Percentiles rank a stretch among this genome's conserved stretches.
phyloP scores from a whole-genome alignment of 768 basidiomycete genomes.

The Suillus americanus region DNA sequence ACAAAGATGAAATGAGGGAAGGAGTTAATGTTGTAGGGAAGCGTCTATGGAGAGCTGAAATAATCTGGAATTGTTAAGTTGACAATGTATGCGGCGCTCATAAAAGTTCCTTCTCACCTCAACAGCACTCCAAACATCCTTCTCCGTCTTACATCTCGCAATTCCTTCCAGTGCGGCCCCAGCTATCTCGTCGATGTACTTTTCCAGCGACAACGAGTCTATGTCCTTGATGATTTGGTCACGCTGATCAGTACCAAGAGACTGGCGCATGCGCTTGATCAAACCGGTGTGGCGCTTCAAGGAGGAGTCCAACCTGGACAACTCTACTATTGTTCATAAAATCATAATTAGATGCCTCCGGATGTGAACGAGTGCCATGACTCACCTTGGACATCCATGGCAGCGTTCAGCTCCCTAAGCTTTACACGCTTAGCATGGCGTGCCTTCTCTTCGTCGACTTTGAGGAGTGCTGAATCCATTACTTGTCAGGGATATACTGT shows the following conservation, averaged over 20 bases:
- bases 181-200: conserved; percentile 94
- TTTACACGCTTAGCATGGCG: conserved; percentile 57
- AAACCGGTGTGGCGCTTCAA: conserved; percentile 94
- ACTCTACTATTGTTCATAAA: conserved; percentile 42
- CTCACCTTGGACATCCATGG: conserved; percentile 49
- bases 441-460: conserved; percentile 48
- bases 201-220: conserved; percentile 85
- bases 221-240: conserved; percentile 93
- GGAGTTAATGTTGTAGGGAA: conserved; percentile 82
- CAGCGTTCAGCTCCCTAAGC: conserved; percentile 57
- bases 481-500: neutral
- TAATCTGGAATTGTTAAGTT: conserved; percentile 53
- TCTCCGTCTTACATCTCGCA: conserved; percentile 84
- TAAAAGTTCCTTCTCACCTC: conserved; percentile 57
- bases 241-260: conserved; percentile 76
- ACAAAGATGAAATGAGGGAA: conserved; percentile 59
- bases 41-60: conserved; percentile 85
- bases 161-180: conserved; percentile 86
- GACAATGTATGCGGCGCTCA: neutral
- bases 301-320: conserved; percentile 86
- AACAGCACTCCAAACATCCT: conserved; percentile 88
- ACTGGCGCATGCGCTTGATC: conserved; percentile 89
- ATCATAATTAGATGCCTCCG: conserved; percentile 11
- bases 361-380: conserved; percentile 7
- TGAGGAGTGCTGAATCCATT: conserved; percentile 32